These are phyloP conservation scores for Cyberlindnera meyerae DNA, from an alignment of 805 yeast genomes.

Conservation along the genomic window DNA sequence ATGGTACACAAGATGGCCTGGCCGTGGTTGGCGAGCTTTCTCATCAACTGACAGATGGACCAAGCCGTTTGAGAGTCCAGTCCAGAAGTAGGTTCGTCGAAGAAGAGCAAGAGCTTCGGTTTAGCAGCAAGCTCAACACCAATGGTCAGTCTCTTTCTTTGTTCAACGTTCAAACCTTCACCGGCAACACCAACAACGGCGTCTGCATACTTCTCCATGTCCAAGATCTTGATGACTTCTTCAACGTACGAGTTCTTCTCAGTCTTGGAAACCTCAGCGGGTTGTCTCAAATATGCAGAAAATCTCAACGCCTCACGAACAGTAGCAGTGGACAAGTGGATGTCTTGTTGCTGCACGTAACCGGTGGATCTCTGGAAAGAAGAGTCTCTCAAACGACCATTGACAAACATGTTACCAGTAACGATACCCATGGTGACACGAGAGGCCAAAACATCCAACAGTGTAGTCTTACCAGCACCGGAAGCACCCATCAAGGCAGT, in stretches of 20 bases:
- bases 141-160: conserved; percentile 59
- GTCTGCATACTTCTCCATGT: conserved; percentile 61
- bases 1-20: conserved; percentile 71
- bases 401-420: conserved; percentile 61
- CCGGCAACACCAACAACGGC: conserved; percentile 74
- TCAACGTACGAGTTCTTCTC: conserved; percentile 68
- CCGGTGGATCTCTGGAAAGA: conserved; percentile 54
- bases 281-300: conserved; percentile 66
- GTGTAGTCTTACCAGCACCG: conserved; percentile 79
- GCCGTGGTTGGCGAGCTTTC: conserved; percentile 54
- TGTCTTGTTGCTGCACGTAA: conserved; percentile 74
- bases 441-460: conserved; percentile 65
- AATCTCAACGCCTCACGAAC: conserved; percentile 69
- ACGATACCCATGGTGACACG: conserved; percentile 68
- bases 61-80: conserved; percentile 66
- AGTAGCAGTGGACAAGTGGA: conserved; percentile 60
- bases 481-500: conserved; percentile 78
- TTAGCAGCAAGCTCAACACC: conserved; percentile 66
- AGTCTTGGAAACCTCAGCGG: conserved; percentile 40
- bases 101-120: conserved; percentile 53
- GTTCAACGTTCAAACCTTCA: conserved; percentile 62
- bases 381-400: conserved; percentile 54
- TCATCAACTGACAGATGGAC: conserved; percentile 58
- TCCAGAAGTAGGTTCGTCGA: conserved; percentile 70
- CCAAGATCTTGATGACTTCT: conserved; percentile 55